Percentiles rank a stretch among this genome's conserved stretches.
Evolutionary conservation across 371 early-diverging fungal genomes (phyloP).

Genomic region (Quaeritorhiza haematococci): DNA sequence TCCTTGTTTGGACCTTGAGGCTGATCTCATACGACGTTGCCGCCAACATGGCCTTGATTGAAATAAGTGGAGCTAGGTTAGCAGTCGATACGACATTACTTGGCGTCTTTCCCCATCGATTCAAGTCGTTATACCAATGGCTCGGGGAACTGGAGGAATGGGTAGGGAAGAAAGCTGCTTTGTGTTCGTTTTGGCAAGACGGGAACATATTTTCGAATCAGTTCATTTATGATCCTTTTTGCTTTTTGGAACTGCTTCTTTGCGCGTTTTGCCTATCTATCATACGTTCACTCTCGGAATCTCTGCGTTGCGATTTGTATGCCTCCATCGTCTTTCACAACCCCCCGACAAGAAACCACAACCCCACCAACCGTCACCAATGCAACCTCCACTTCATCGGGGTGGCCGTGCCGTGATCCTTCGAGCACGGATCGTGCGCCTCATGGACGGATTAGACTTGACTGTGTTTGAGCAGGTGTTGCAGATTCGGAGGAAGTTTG

Average conservation of each 20-base stretch:
- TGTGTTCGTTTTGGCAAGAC: background rate
- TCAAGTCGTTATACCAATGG: slow-evolving; percentile 1
- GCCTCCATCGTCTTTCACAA: no score
- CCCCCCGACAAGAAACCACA: no score
- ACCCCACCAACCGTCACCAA: no score
- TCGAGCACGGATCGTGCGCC: background rate
- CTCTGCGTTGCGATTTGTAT: no score
- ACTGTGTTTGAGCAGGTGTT: slow-evolving; percentile 1
- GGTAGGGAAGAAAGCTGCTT: background rate
- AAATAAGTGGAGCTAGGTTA: background rate
- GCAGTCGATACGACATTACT: background rate
- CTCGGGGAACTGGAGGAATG: background rate
- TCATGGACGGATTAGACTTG: background rate
- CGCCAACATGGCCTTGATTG: background rate
- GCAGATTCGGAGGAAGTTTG: background rate
- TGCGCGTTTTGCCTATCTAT: no score
- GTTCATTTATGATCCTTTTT: background rate
- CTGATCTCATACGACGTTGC: background rate
- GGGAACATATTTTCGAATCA: background rate
- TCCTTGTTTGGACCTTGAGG: background rate
- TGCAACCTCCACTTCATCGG: no score
- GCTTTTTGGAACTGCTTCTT: no score
- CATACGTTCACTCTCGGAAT: no score
- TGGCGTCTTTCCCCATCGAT: background rate
- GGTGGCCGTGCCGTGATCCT: no score